A percentile compares a stretch with the other conserved stretches of the same genome.
Evolutionary conservation across 2,329 filamentous ascomycete species (phyloP).

Genomic region (Cryphonectria naterciae): DNA sequence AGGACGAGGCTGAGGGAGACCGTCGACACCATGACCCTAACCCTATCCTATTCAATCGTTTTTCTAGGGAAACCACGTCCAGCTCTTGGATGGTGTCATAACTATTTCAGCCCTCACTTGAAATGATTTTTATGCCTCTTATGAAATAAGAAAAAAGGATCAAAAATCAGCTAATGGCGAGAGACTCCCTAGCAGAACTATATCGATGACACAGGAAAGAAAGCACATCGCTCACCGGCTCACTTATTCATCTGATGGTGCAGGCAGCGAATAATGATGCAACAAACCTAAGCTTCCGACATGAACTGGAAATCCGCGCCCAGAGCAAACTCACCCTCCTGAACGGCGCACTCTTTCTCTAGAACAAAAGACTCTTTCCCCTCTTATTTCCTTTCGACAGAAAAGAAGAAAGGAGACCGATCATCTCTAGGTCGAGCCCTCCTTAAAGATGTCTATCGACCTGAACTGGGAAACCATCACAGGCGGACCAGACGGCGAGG

Average conservation of each 20-base stretch:
- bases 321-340: background rate
- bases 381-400: background rate
- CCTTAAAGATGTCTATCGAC: slow-evolving; percentile 82
- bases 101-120: background rate
- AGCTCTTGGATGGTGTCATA: background rate
- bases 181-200: too few relatives aligned
- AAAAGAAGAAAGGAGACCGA: background rate
- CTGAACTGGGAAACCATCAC: slow-evolving; percentile 96
- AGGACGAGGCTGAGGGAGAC: background rate
- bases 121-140: background rate
- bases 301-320: background rate
- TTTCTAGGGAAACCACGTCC: background rate
- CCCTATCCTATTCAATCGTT: background rate
- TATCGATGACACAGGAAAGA: background rate
- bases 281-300: background rate
- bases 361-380: too few relatives aligned
- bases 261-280: background rate
- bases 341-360: background rate
- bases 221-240: background rate
- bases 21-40: background rate
- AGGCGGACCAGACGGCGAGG: slow-evolving; percentile 82
- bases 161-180: background rate
- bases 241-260: too few relatives aligned
- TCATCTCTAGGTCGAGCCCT: too few relatives aligned
- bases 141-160: background rate